Percentiles rank a stretch among this genome's conserved stretches.
These are phyloP conservation scores for Globisporangium nunn DNA, from an alignment of 352 stramenopile genomes.

Conservation along the genomic window DNA sequence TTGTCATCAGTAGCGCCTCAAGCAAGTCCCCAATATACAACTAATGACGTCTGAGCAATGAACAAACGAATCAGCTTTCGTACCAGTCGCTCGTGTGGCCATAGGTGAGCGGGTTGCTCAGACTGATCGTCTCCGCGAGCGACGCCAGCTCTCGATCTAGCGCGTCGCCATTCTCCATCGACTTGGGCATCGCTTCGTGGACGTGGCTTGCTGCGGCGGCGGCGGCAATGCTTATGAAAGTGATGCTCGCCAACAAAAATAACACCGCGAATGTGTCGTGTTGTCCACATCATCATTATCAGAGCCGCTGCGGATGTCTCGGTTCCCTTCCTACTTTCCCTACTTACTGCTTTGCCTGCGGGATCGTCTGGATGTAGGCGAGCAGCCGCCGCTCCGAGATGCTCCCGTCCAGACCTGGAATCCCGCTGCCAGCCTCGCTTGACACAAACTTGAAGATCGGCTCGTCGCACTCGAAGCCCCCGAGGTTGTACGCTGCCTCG, in stretches of 20 bases:
- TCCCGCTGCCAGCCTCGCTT: constrained; percentile 65
- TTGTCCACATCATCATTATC: neutral
- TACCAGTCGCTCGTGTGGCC: constrained; percentile 70
- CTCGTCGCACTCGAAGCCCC: constrained; percentile 77
- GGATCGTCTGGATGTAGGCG: constrained; percentile 74
- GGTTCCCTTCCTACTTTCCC: too few species aligned
- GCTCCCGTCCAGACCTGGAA: constrained; percentile 74
- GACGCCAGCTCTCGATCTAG: constrained; percentile 61
- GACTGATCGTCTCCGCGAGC: constrained; percentile 60
- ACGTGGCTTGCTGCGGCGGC: neutral
- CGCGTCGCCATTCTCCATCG: constrained; percentile 29
- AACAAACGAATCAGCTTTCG: neutral
- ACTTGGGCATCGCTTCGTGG: neutral
- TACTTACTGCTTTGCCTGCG: constrained; percentile 11
- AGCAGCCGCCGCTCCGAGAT: constrained; percentile 74
- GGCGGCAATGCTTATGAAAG: too few species aligned
- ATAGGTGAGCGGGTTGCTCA: constrained; percentile 78
- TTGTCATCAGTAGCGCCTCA: neutral
- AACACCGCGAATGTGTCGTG: too few species aligned
- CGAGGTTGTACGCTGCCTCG: constrained; percentile 78
- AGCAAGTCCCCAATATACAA: neutral
- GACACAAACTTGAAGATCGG: constrained; percentile 87
- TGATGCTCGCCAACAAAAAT: too few species aligned
- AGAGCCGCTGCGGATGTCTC: too few species aligned
- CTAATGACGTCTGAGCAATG: neutral